Evolutionary conservation across 2,329 filamentous ascomycete genomes (phyloP), one percentile per base, ranked within the genome.

Genomic region (Monilinia fructicola): DNA sequence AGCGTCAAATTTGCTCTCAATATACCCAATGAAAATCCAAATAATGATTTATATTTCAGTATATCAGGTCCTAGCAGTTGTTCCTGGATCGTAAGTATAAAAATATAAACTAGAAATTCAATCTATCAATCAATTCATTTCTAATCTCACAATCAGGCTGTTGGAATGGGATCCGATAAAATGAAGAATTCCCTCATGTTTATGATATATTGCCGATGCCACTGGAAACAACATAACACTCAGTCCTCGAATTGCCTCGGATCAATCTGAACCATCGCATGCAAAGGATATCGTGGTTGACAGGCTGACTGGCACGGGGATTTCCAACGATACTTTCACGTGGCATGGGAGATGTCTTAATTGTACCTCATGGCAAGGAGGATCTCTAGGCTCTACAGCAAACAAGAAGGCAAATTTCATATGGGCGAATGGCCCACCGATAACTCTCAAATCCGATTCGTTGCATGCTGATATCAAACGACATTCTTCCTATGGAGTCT

Each of bases 161-260:
- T 87, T 53, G 85, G 85, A 46, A 79, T 86, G 48, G 85, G 85
- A 55, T 80, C 78, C 66, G 71, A 79, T 56, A 79, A 81, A 71
- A 86, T 86, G 81, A 76, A 78, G 3, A 79, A 82, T 60, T 78
- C 84, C 10, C 78, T 87, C 31, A 82, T 85, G 67, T 79, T 87
- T 54, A 79, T 87, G 72, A 76, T 82, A n/a, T 87, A 88, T 76
- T 76, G 76, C 78, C 55, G 81, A 81, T 66, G 74, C 76, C 5
- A 77, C 77, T 7, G 79, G 78, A 64, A 75, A 79, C 63, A 83
- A 83, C 69, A 79, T 86, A 66, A 87, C 84, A 35, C 78, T 88
- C 66, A 86, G 83, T 35, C 83, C 85, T 2, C 84, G 85, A 61
- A 73, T 83, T 42, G 78, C 80, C 46, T 77, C 78, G 62, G 82